A percentile compares a stretch with the other conserved stretches of the same genome.
Conservation (phyloP, 2,329 filamentous ascomycete genomes). For the Cercospora janseana region DNA sequence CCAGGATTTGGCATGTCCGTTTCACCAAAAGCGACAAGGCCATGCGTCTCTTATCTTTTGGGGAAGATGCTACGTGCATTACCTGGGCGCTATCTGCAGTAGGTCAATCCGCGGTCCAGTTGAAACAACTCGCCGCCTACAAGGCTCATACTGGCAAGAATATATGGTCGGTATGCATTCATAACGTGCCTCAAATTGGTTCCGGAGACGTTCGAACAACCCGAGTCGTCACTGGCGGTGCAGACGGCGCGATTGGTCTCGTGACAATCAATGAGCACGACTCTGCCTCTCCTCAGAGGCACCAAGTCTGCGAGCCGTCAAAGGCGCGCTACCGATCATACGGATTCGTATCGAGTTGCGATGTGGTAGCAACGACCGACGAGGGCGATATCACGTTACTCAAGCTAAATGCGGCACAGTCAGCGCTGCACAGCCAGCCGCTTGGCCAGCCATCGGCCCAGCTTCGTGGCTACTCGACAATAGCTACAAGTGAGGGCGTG, state of each 20-base stretch:
- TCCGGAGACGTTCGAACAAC: not conserved
- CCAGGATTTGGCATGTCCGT: constrained; percentile 82
- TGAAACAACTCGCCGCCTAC: too few species aligned
- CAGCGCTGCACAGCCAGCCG: not conserved
- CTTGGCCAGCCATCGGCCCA: constrained; percentile 28
- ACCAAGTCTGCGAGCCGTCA: not conserved
- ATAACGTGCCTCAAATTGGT: not conserved
- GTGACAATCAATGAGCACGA: not conserved
- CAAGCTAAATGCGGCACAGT: not conserved
- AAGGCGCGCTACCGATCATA: constrained; percentile 8
- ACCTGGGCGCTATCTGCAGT: constrained; percentile 58
- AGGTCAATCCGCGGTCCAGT: too few species aligned
- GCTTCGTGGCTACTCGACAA: constrained; percentile 51
- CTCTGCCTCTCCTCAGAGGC: not conserved
- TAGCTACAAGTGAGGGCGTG: constrained; percentile 40
- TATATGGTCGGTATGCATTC: constrained; percentile 69
- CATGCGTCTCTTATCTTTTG: constrained; percentile 69
- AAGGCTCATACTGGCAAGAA: constrained; percentile 81
- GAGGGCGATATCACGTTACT: constrained; percentile 3
- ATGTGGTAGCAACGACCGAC: constrained; percentile 13
- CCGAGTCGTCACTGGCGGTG: constrained; percentile 68
- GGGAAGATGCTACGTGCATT: constrained; percentile 78
- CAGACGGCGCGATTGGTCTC: constrained; percentile 65
- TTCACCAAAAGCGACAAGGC: not conserved
- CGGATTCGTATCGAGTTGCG: constrained; percentile 1